Evolutionary conservation across 257 asterid species (phyloP), one percentile per base, ranked within the genome.

Genomic region (Cordia subcordata): DNA sequence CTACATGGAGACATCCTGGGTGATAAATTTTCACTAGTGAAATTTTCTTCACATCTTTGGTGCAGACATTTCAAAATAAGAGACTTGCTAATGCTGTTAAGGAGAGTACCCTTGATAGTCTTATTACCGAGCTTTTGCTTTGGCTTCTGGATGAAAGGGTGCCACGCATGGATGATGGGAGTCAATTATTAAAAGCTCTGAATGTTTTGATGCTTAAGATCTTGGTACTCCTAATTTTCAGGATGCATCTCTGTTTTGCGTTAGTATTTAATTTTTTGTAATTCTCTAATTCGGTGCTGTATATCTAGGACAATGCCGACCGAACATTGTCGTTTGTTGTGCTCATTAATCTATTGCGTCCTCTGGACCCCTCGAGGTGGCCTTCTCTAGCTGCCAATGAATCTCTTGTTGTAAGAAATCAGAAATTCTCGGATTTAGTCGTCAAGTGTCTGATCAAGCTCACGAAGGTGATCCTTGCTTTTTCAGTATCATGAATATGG

Each of bases 111-210:
- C 82, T 93, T 63, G 86, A 87, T 72, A 77, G 82, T 71, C 91
- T 93, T 68, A 90, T 93, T 63, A 93, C 94, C n/a, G 97, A 93
- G 68, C 93, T 93, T 62, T 78, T 93, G 75, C 92, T 93, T 55
- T 87, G 99, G 99, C 99, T 93, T 71, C 83, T 93, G 82, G 99
- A 93, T 69, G 97, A 93, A 66, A 84, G 99, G 78, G 99, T 93
- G 66, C 99, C 95, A 0, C 81, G 73, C 71, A 89, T 93, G 99
- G 99, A 93, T 77, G 99, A 93, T 66, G 99, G 99, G 75, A 87
- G 96, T 75, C 99, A 93, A 72, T 97, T 93, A 68, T 68, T 90
- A 79, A 85, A 87, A 77, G 99, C 99, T 64, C 71, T 93, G 84
- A 93, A 93, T 76, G 97, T 93, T 74, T 75, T 93, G 75, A 90